Base-by-base conservation (phyloP, 208 protist genomes). In the Crithidia acanthocephali region DNA sequence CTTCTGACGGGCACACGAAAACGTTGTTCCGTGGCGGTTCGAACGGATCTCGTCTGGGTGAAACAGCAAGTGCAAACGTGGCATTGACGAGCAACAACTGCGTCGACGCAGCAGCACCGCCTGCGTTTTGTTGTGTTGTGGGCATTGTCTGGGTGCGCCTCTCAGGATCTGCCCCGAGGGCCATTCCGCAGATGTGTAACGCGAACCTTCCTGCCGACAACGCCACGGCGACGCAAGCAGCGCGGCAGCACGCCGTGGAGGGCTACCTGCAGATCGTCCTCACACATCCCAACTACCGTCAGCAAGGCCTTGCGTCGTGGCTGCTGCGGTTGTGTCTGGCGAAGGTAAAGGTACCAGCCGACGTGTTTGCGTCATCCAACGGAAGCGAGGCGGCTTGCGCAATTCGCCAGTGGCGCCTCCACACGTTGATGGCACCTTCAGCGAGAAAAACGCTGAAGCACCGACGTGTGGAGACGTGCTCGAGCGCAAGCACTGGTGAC, bases 181-280 rank as follows among this genome's bases (percentile, higher is more conserved):
- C 18, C 10, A 5, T 32, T n/a, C 28, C 10, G 2, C 52, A 16
- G 16, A 44, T n/a, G 22, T 3, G 37, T 44, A 28, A 32, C 5
- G 48, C 2, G 2, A 53, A 28, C 23, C 6, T 16, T 28, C 18
- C 6, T n/a, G 16, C 6, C 16, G 16, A 15, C 44, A n/a, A n/a
- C 18, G 20, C 16, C 7, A 20, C 40, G 42, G 15, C n/a, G n/a
- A 22, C 11, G 20, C 23, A 11, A 27, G 23, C 11, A 35, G n/a
- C 2, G 20, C 47, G 30, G n/a, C 37, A n/a, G 3, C 15, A 25
- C 1, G 16, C 67, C 22, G 75, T 92, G 22, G 85, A 95, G 52
- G 90, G 87, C n/a, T 95, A 95, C 56, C 33, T 95, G 53, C 87
- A 95, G 48, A 68, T 95, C 23, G 85, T 95, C 0, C 61, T 89